Percentiles rank a stretch among this genome's conserved stretches.
Evolutionary conservation across 2,329 filamentous ascomycete genomes (phyloP).

Genomic region (Cladosporium sp.): DNA sequence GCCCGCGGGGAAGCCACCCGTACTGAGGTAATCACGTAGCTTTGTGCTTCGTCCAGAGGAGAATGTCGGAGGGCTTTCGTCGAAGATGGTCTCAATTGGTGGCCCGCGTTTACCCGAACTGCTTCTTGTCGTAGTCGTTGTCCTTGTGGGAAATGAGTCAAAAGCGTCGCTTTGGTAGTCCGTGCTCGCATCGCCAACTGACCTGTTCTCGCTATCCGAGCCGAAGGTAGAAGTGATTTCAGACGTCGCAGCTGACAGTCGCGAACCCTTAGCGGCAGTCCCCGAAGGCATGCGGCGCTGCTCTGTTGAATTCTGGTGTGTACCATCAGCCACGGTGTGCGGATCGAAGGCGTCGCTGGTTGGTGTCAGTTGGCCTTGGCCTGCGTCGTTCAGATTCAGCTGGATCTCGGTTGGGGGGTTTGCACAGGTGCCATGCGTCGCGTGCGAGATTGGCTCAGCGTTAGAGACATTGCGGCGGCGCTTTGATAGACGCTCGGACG

Average conservation of each 20-base stretch:
- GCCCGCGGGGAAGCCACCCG: conserved; percentile 40
- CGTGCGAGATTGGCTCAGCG: conserved; percentile 20
- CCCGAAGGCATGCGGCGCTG: conserved; percentile 18
- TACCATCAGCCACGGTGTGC: neutral
- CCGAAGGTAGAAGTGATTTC: conserved; percentile 63
- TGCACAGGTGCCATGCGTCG: conserved; percentile 10
- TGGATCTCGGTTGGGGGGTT: conserved; percentile 20
- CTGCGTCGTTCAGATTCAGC: conserved; percentile 17
- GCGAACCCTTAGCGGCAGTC: conserved; percentile 26
- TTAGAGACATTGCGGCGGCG: conserved; percentile 37
- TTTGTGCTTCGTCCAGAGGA: conserved; percentile 31
- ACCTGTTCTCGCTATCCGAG: conserved; percentile 66
- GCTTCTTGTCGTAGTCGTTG: conserved; percentile 61
- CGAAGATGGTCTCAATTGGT: conserved; percentile 72
- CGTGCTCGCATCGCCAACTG: conserved; percentile 71
- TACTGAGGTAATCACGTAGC: conserved; percentile 47
- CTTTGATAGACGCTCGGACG: conserved; percentile 32
- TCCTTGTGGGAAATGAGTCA: conserved; percentile 70
- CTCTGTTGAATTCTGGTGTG: conserved; percentile 10
- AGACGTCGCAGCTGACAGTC: conserved; percentile 54
- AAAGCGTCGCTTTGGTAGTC: conserved; percentile 75
- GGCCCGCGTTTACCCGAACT: conserved; percentile 65
- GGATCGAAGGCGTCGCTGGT: neutral
- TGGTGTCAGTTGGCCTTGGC: neutral
- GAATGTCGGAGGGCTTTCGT: conserved; percentile 57